Base-by-base conservation (phyloP, 192 early-diverging fungal genomes). In the Helicostylum pulchrum region DNA sequence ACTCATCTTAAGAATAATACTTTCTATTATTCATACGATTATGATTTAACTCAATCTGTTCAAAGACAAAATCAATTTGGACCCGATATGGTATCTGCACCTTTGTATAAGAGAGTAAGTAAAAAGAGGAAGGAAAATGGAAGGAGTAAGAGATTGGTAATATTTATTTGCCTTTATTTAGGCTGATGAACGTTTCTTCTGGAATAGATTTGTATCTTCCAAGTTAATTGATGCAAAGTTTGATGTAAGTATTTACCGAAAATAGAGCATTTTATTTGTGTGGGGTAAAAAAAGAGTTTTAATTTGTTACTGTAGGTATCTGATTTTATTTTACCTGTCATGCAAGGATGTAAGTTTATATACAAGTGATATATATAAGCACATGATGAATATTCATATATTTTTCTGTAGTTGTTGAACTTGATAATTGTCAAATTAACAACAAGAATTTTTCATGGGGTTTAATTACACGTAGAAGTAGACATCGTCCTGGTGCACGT, bases 111-210 rank as follows among this genome's bases (percentile, higher is more conserved):
- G 47, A 75, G 78, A 34, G 85, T 90, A 80, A 64, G 68, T 47
- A 45, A 45, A 4, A 9, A 9, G 4, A 15, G 4, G 44, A 45
- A 4, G 4, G 1, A 15, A 45, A 12, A 45, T 2, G 0, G 44
- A 4, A 26, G 26, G 26, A 26, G 26, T 26, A 26, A n/a, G 26
- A 26, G 26, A 26, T 26, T 26, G 26, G 26, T 26, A 26, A 26
- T 26, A 26, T 0, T 26, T 26, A 26, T 26, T 26, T 26, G 26
- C 26, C 26, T 26, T 26, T 26, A 26, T 0, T 53, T 59, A 91
- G 81, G 90, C 94, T 20, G 93, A 96, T 75, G 91, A 95, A 54
- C 82, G 93, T 52, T 99, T 97, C 76, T 97, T 95, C 72, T 99
- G 89, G 92, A 99, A 98, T 79, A 79, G 75, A 30, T 81, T 85